Evolutionary conservation across 805 yeast genomes (phyloP).

Genomic region (Metschnikowia drakensbergensis): DNA sequence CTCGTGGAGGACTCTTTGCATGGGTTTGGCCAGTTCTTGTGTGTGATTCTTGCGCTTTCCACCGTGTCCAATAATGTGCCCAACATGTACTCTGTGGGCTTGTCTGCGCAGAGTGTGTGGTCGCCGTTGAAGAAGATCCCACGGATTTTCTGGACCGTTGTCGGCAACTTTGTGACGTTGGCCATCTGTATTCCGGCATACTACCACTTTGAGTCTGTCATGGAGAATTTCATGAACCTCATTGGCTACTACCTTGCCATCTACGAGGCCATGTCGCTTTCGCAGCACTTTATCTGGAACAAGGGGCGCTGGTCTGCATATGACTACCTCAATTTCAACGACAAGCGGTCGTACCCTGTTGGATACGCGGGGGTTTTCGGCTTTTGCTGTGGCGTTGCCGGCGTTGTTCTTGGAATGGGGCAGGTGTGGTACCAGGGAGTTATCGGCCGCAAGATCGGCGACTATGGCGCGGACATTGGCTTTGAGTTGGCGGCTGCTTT

Average conservation of each 20-base stretch:
- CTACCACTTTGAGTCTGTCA: constrained; percentile 65
- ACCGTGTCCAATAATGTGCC: constrained; percentile 91
- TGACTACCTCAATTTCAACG: constrained; percentile 58
- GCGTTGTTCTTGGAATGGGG: constrained; percentile 83
- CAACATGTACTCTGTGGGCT: constrained; percentile 86
- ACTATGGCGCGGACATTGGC: constrained; percentile 79
- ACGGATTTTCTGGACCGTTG: constrained; percentile 75
- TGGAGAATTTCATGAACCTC: constrained; percentile 85
- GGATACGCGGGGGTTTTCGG: constrained; percentile 79
- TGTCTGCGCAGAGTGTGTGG: constrained; percentile 84
- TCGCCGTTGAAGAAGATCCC: constrained; percentile 71
- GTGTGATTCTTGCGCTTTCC: constrained; percentile 79
- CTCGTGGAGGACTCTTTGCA: constrained; percentile 76
- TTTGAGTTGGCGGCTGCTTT: constrained; percentile 72
- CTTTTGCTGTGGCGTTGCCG: constrained; percentile 79
- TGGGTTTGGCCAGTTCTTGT: constrained; percentile 86
- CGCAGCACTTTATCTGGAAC: constrained; percentile 81
- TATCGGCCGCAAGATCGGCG: constrained; percentile 58
- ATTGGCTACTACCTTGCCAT: constrained; percentile 90
- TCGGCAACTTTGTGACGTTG: constrained; percentile 70
- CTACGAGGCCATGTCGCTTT: constrained; percentile 68
- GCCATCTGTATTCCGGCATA: constrained; percentile 89
- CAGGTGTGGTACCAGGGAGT: constrained; percentile 83
- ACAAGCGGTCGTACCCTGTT: constrained; percentile 57
- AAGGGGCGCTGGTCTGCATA: constrained; percentile 57